Percentiles rank a stretch among this genome's conserved stretches.
phyloP scores from a whole-genome alignment of 768 basidiomycete species.

The Hericium coralloides region DNA sequence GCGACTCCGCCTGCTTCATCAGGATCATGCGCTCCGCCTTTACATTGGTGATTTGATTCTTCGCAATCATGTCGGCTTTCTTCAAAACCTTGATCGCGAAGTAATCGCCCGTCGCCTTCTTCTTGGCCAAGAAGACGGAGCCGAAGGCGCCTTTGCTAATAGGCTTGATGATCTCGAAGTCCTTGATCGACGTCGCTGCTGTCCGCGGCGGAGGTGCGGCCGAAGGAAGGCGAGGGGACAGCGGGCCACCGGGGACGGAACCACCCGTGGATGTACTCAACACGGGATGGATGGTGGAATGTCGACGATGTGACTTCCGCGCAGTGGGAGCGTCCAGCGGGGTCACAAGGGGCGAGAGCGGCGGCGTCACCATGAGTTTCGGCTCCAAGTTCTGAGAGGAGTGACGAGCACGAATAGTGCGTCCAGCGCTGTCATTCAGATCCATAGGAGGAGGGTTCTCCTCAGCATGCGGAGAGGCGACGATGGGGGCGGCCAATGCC shows the following conservation, averaged over 20 bases:
- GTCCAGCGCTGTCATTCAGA: slow-evolving; percentile 42
- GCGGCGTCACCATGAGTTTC: slow-evolving; percentile 28
- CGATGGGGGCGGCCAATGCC: slow-evolving; percentile 76
- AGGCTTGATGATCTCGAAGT: slow-evolving; percentile 98
- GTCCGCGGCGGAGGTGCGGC: slow-evolving; percentile 69
- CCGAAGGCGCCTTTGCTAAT: slow-evolving; percentile 99
- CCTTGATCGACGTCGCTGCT: slow-evolving; percentile 89
- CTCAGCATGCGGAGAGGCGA: slow-evolving; percentile 55
- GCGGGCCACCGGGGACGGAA: slow-evolving; percentile 43
- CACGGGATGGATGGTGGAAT: slow-evolving; percentile 42
- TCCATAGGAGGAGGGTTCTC: slow-evolving; percentile 57
- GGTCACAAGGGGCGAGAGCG: slow-evolving; percentile 57
- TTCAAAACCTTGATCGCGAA: slow-evolving; percentile 99
- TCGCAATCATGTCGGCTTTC: slow-evolving; percentile 99
- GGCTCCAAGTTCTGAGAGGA: slow-evolving; percentile 61
- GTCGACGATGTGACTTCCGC: slow-evolving; percentile 57
- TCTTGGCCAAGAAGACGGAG: slow-evolving; percentile 96
- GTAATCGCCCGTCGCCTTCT: slow-evolving; percentile 96
- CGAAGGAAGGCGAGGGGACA: slow-evolving; percentile 84
- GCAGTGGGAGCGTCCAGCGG: slow-evolving; percentile 43
- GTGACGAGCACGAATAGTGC: slow-evolving; percentile 52
- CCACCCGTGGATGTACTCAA: slow-evolving; percentile 49
- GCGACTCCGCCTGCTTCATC: slow-evolving; percentile 98
- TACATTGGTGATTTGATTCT: slow-evolving; percentile 99
- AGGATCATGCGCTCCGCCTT: slow-evolving; percentile 99